A percentile compares a stretch with the other conserved stretches of the same genome.
Evolutionary conservation across 257 asterid genomes (phyloP).

Genomic region (Solanum pimpinellifolium): DNA sequence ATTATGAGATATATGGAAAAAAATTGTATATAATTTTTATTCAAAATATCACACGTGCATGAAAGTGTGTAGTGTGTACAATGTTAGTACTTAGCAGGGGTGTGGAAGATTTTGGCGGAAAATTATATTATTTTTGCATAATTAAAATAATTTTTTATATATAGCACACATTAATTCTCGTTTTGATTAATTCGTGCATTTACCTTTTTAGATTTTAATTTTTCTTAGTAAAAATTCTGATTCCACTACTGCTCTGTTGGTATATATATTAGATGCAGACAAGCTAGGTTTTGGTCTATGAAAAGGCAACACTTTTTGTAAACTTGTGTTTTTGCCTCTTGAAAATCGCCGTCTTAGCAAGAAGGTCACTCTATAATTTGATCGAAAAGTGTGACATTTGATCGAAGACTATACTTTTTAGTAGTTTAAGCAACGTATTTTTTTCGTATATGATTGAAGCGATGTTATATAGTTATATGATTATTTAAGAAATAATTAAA

Average conservation of each 20-base stretch:
- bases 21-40: no score
- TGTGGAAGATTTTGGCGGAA: no score
- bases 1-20: background rate
- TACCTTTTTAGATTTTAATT: no score
- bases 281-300: no score
- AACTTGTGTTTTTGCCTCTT: background rate
- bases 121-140: no score
- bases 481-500: background rate
- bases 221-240: fast-evolving
- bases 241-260: fast-evolving
- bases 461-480: background rate
- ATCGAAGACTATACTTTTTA: background rate
- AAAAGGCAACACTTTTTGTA: background rate
- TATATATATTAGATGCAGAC: no score
- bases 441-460: background rate
- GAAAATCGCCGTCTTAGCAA: background rate
- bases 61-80: no score
- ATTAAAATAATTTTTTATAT: no score
- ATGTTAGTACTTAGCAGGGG: no score
- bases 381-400: background rate
- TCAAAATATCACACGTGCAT: no score
- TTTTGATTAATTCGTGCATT: no score
- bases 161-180: fast-evolving
- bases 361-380: background rate
- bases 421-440: background rate